These are phyloP conservation scores for Crithidia acanthocephali DNA, from an alignment of 208 protist genomes.

Conservation along the genomic window DNA sequence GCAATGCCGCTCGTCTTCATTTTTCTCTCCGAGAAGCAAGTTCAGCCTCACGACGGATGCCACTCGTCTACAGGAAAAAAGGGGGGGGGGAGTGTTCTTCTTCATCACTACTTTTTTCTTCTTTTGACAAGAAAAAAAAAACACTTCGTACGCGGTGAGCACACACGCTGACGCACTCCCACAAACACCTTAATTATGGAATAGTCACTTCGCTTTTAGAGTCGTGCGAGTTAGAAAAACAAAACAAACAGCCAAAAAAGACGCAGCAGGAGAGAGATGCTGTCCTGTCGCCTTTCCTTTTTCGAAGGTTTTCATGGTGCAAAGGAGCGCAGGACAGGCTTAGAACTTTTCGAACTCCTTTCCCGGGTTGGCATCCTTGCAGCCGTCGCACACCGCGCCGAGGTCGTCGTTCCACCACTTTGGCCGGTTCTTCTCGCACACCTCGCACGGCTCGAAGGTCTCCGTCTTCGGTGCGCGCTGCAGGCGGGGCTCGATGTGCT, in stretches of 20 bases:
- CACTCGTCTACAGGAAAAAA: not conserved
- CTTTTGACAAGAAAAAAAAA: no score
- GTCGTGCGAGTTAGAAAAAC: no score
- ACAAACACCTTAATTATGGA: no score
- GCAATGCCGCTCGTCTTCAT: no score
- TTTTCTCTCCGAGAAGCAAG: no score
- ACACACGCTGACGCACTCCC: not conserved
- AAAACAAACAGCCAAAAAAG: not conserved
- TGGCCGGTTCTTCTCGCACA: conserved; percentile 71
- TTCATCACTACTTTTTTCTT: no score
- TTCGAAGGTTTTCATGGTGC: no score
- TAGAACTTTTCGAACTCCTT: conserved; percentile 67
- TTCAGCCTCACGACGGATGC: no score
- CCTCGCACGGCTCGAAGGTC: conserved; percentile 83
- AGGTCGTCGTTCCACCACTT: conserved; percentile 82
- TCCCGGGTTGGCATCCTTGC: conserved; percentile 54
- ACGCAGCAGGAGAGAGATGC: not conserved
- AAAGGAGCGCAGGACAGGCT: conserved; percentile 5
- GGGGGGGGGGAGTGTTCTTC: not conserved
- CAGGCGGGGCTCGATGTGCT: conserved; percentile 79
- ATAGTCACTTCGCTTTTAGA: no score
- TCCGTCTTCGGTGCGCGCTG: conserved; percentile 76
- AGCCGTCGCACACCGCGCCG: conserved; percentile 71
- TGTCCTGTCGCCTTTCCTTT: not conserved
- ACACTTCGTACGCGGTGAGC: no score